Evolutionary conservation across 2,329 filamentous ascomycete species (phyloP), one percentile per base, ranked within the genome.

Genomic region (Fusarium sp.): DNA sequence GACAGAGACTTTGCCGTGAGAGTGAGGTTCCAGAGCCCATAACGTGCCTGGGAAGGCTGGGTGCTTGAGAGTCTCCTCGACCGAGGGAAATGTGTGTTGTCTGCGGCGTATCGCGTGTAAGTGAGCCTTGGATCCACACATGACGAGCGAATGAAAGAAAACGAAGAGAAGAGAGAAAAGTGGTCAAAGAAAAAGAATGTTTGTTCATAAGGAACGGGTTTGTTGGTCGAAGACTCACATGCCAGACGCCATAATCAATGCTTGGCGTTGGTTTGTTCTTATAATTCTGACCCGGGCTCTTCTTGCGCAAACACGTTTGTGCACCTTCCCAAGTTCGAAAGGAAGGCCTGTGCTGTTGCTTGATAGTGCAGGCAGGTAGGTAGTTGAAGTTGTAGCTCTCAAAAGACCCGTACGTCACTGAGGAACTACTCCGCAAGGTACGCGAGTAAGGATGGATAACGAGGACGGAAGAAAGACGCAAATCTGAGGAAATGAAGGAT

Each of bases 21-120:
- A 83, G 47, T 89, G 85, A 8, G 93, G 90, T 72, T 89, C 85
- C 23, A 97, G 86, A 28, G 87, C 83, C 91, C 91, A 94, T 78
- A 89, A 83, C 3, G 88, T 86, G 47, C 91, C 86, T 6, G 85
- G 81, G 73, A 88, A 94, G 48, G 92, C 88, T 1, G 91, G 90
- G 73, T 92, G 90, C 41, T 84, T 80, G 66, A 87, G 77, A 31
- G 91, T 86, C 74, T 92, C 85, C 35, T 85, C 86, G 8, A 84
- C 83, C 6, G 85, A 86, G 31, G 83, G 81, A 44, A 79, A 78
- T 33, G 35, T 43, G 39, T 28, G 16, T 28, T 50, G 47, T 38
- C 72, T 74, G 44, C 21, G 39, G 23, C 39, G 56, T 57, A 70
- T 69, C 21, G 38, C 21, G 38, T 46, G 46, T 53, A 61, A 66